These are phyloP conservation scores for Sparassis latifolia DNA, from an alignment of 1,284 basidiomycete genomes.

Conservation along the genomic window DNA sequence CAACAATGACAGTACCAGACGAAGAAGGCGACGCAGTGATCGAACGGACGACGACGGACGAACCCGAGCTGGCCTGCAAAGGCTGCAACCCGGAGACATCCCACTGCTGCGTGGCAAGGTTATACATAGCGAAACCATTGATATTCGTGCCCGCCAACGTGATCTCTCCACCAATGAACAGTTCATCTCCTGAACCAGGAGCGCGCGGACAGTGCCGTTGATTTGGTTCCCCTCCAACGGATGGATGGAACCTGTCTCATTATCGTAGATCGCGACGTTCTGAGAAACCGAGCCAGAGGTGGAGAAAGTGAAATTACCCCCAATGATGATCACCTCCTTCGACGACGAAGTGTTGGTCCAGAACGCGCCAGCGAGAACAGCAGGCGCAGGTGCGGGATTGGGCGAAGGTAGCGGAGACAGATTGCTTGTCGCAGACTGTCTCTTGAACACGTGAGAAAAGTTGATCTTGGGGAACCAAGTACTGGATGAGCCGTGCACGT, in stretches of 20 bases:
- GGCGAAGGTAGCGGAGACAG: slow-evolving; percentile 47
- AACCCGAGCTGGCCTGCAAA: slow-evolving; percentile 48
- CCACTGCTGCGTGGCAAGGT: slow-evolving; percentile 62
- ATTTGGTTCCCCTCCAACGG: slow-evolving; percentile 56
- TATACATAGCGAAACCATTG: slow-evolving; percentile 72
- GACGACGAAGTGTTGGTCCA: slow-evolving; percentile 78
- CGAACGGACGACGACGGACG: slow-evolving; percentile 65
- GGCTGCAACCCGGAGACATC: slow-evolving; percentile 48
- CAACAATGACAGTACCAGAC: slow-evolving; percentile 68
- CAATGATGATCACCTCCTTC: slow-evolving; percentile 70
- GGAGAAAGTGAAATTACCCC: slow-evolving; percentile 81
- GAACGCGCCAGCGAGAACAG: slow-evolving; percentile 83
- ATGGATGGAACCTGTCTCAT: slow-evolving; percentile 40
- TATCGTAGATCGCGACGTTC: slow-evolving; percentile 75
- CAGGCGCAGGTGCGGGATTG: slow-evolving; percentile 59
- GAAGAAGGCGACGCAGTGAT: slow-evolving; percentile 62
- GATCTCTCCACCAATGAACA: slow-evolving; percentile 83
- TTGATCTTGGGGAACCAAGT: slow-evolving; percentile 47
- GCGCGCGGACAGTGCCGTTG: slow-evolving; percentile 66
- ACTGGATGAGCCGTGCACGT: slow-evolving; percentile 29
- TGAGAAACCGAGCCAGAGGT: slow-evolving; percentile 37
- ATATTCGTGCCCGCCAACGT: slow-evolving; percentile 46
- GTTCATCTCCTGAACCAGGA: slow-evolving; percentile 58
- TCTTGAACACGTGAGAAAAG: slow-evolving; percentile 42
- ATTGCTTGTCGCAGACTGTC: slow-evolving; percentile 36